Evolutionary conservation across 768 basidiomycete species (phyloP).

Genomic region (Leccinum disarticulatum): DNA sequence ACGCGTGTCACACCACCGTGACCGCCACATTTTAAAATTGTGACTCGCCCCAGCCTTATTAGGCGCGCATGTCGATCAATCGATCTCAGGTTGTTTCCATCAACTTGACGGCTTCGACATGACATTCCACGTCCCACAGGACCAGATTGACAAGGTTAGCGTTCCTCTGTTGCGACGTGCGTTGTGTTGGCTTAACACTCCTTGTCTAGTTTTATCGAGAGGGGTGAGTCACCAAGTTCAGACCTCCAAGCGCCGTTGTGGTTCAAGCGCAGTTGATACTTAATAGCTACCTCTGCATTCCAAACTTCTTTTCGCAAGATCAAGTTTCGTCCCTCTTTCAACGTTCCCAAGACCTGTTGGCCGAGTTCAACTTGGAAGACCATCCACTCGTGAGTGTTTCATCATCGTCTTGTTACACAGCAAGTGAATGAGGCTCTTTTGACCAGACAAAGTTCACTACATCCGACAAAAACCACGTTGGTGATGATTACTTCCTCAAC

Average conservation of each 20-base stretch:
- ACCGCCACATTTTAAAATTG: neutral
- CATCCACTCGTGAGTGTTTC: slow-evolving; percentile 72
- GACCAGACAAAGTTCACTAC: slow-evolving; percentile 88
- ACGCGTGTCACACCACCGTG: neutral
- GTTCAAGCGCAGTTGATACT: neutral
- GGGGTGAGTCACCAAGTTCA: slow-evolving; percentile 42
- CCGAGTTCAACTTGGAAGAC: slow-evolving; percentile 71
- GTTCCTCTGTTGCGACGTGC: neutral
- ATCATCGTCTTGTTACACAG: slow-evolving; percentile 1
- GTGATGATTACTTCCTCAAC: slow-evolving; percentile 89
- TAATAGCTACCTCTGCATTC: slow-evolving; percentile 75
- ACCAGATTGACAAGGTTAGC: slow-evolving; percentile 58
- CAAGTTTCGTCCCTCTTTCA: slow-evolving; percentile 61
- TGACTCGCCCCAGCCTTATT: neutral
- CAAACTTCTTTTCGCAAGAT: slow-evolving; percentile 61
- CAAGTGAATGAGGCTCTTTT: neutral
- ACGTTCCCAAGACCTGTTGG: slow-evolving; percentile 73
- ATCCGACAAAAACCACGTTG: slow-evolving; percentile 68
- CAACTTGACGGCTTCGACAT: neutral
- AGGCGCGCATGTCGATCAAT: neutral
- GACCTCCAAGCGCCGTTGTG: neutral
- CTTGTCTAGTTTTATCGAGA: slow-evolving; percentile 51
- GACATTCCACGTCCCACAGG: slow-evolving; percentile 50
- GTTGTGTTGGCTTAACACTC: neutral
- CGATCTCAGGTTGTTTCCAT: neutral